Conservation (phyloP, 805 yeast species). For the Hyphopichia homilentoma region DNA sequence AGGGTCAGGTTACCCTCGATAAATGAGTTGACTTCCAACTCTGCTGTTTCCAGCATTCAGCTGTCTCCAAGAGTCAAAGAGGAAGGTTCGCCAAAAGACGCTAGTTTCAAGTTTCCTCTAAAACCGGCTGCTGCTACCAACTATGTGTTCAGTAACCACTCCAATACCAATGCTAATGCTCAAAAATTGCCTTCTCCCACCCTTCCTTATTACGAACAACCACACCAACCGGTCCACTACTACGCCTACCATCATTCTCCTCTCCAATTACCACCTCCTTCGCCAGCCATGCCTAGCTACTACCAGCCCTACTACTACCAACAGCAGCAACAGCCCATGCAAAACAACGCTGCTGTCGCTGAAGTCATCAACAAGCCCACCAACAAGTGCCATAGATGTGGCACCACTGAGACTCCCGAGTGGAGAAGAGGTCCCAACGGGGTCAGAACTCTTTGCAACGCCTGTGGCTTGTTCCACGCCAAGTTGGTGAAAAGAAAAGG, state of each 20-base stretch:
- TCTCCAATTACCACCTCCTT: slow-evolving; percentile 14
- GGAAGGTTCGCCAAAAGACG: not conserved
- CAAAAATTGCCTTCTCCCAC: slow-evolving; percentile 10
- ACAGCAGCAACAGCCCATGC: slow-evolving; percentile 1
- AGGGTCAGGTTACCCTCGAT: slow-evolving; percentile 24
- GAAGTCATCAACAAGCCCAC: slow-evolving; percentile 30
- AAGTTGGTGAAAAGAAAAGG: slow-evolving; percentile 54
- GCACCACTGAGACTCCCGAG: slow-evolving; percentile 44
- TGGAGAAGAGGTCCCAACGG: slow-evolving; percentile 45
- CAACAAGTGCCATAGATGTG: slow-evolving; percentile 42
- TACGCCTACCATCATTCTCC: slow-evolving; percentile 4
- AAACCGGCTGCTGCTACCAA: slow-evolving; percentile 4
- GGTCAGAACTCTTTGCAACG: slow-evolving; percentile 42
- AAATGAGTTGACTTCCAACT: slow-evolving; percentile 18
- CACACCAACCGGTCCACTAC: slow-evolving; percentile 9
- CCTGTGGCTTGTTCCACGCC: slow-evolving; percentile 43
- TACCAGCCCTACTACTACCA: slow-evolving; percentile 3
- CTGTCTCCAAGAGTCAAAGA: slow-evolving; percentile 2
- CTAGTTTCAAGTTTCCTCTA: slow-evolving; percentile 2
- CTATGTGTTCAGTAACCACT: slow-evolving; percentile 4
- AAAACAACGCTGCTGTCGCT: slow-evolving; percentile 14
- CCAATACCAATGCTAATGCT: slow-evolving; percentile 1
- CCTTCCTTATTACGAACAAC: slow-evolving; percentile 5
- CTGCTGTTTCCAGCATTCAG: slow-evolving; percentile 5
- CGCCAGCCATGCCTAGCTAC: slow-evolving; percentile 9